Percentiles rank a stretch among this genome's conserved stretches.
Evolutionary conservation across 2,329 filamentous ascomycete species (phyloP).

Genomic region (Pseudogymnoascus sp.): DNA sequence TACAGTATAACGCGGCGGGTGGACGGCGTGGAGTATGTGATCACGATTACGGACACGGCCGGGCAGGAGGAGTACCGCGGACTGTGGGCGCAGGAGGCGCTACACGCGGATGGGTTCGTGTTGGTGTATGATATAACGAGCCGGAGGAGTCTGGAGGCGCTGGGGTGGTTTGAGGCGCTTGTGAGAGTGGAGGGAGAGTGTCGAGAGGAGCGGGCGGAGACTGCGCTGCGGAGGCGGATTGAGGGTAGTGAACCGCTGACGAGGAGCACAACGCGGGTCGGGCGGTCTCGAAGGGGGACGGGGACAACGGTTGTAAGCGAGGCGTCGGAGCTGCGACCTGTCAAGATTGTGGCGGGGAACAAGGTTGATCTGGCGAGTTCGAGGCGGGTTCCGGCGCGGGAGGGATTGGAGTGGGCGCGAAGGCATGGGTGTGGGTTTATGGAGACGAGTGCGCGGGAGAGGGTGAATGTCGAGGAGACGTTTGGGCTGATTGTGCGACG

Average conservation of each 20-base stretch:
- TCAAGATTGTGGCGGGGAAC: slow-evolving; percentile 80
- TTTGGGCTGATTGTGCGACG: slow-evolving; percentile 63
- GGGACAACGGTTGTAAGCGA: slow-evolving; percentile 14
- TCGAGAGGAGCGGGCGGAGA: slow-evolving; percentile 42
- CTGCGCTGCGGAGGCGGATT: slow-evolving; percentile 45
- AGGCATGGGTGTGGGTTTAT: slow-evolving; percentile 71
- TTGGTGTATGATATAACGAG: slow-evolving; percentile 84
- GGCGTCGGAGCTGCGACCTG: slow-evolving; percentile 50
- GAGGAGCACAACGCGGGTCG: slow-evolving; percentile 11
- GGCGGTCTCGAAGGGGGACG: slow-evolving; percentile 19
- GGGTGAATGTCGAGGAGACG: slow-evolving; percentile 85
- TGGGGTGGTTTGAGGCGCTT: slow-evolving; percentile 73
- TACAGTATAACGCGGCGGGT: slow-evolving; percentile 75
- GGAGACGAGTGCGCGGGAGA: slow-evolving; percentile 77
- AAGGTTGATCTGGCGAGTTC: slow-evolving; percentile 73
- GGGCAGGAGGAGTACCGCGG: slow-evolving; percentile 87
- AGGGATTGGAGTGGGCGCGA: slow-evolving; percentile 71
- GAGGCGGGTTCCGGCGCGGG: slow-evolving; percentile 59
- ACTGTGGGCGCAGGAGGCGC: slow-evolving; percentile 74
- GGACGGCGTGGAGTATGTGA: slow-evolving; percentile 69
- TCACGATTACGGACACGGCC: slow-evolving; percentile 73
- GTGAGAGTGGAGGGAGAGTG: slow-evolving; percentile 61
- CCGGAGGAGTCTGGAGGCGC: slow-evolving; percentile 56
- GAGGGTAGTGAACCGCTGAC: slow-evolving; percentile 13
- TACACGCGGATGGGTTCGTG: slow-evolving; percentile 73